Conservation (phyloP, 2,329 filamentous ascomycete species). For the Aspergillus versicolor region DNA sequence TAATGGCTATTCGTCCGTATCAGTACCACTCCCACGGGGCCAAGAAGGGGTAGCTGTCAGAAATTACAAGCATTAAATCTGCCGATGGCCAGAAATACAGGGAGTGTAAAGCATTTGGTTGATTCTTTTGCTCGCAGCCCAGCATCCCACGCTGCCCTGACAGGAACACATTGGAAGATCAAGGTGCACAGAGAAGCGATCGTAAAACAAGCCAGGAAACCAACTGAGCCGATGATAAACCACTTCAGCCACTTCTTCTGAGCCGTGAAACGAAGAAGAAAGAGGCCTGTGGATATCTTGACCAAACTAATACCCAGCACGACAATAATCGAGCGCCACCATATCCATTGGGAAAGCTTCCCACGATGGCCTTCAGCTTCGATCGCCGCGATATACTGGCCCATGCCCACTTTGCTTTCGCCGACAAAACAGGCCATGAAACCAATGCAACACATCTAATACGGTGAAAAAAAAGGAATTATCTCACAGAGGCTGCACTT, state of each 20-base stretch:
- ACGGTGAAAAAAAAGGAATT: neutral
- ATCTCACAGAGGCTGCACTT: conserved; percentile 16
- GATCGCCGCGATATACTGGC: conserved; percentile 25
- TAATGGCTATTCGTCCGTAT: conserved; percentile 24
- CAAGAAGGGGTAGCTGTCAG: neutral
- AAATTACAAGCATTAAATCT: conserved; percentile 41
- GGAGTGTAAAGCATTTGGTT: conserved; percentile 44
- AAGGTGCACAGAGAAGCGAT: conserved; percentile 36
- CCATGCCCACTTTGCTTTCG: conserved; percentile 48
- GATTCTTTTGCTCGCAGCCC: conserved; percentile 25
- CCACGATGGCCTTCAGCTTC: neutral
- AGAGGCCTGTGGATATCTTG: conserved; percentile 45
- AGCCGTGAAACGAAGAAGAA: conserved; percentile 43
- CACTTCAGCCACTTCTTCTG: conserved; percentile 34
- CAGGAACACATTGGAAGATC: conserved; percentile 50
- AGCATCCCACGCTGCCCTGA: conserved; percentile 48
- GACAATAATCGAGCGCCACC: conserved; percentile 5
- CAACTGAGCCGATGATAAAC: conserved; percentile 40
- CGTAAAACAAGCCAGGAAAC: conserved; percentile 22
- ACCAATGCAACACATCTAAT: conserved; percentile 23
- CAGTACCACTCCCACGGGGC: too few species aligned
- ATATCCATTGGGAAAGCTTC: neutral
- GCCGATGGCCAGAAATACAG: conserved; percentile 42
- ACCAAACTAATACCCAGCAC: conserved; percentile 43
- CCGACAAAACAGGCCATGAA: conserved; percentile 44